phyloP scores from a whole-genome alignment of 164 flowering plant genomes.

The Tetracentron sinense region DNA sequence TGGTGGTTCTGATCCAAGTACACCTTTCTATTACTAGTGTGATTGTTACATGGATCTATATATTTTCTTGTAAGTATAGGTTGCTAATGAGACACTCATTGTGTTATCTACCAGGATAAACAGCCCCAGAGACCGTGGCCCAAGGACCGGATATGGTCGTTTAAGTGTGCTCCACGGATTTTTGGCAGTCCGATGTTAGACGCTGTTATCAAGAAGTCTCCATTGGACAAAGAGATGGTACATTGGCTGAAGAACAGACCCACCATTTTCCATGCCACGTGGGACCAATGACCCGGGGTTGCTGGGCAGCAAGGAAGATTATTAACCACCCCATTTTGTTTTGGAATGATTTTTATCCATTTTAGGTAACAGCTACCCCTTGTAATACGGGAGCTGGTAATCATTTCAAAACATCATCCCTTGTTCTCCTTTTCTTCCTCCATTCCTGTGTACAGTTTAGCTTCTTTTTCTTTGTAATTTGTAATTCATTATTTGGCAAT shows the following conservation, averaged over 20 bases:
- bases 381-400: conserved; percentile 34
- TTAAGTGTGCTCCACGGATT: conserved; percentile 44
- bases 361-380: conserved; percentile 29
- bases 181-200: conserved; percentile 96
- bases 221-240: conserved; percentile 77
- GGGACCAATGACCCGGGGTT: conserved; percentile 38
- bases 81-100: not conserved
- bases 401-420: conserved; percentile 42
- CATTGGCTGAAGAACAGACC: conserved; percentile 88
- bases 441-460: conserved; percentile 54
- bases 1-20: not conserved
- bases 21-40: too few species aligned
- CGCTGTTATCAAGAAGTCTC: conserved; percentile 43
- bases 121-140: conserved; percentile 94
- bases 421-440: conserved; percentile 15
- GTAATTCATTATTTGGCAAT: conserved; percentile 38
- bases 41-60: too few species aligned
- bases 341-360: conserved; percentile 45
- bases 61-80: not conserved
- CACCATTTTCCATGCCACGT: conserved; percentile 56
- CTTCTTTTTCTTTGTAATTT: conserved; percentile 29
- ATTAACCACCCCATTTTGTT: conserved; percentile 23
- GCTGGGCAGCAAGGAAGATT: not conserved
- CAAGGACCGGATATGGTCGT: conserved; percentile 80
- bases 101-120: conserved; percentile 56